phyloP scores from a whole-genome alignment of 352 stramenopile species.

The Phytophthora tentaculata region DNA sequence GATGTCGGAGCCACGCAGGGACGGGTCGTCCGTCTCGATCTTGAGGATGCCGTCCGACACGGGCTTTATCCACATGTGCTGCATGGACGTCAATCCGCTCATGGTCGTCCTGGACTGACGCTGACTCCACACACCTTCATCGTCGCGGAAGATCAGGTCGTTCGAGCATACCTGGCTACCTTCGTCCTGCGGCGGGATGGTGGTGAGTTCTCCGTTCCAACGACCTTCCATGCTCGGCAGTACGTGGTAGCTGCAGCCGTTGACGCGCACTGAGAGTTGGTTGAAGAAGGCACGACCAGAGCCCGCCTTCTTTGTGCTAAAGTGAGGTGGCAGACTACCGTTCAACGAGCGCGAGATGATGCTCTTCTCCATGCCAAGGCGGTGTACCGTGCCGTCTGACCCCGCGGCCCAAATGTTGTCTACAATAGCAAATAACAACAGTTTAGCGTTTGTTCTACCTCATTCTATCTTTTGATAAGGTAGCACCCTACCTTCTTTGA shows the following conservation, averaged over 20 bases:
- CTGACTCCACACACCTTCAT: constrained; percentile 89
- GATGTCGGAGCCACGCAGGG: constrained; percentile 78
- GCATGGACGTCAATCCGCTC: constrained; percentile 82
- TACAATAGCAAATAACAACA: constrained; percentile 5
- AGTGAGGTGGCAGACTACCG: constrained; percentile 53
- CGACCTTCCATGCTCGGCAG: constrained; percentile 86
- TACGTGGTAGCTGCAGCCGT: constrained; percentile 86
- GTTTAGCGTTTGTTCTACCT: constrained; percentile 14
- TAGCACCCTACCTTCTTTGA: constrained; percentile 55
- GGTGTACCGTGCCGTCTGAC: constrained; percentile 79
- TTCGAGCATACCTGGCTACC: constrained; percentile 89
- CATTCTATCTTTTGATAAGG: not conserved
- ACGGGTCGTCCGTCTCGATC: constrained; percentile 86
- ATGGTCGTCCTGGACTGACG: constrained; percentile 87
- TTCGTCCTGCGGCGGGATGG: constrained; percentile 76
- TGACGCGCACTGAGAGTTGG: constrained; percentile 86
- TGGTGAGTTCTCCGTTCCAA: constrained; percentile 85
- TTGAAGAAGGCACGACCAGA: constrained; percentile 83
- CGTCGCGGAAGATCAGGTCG: constrained; percentile 82
- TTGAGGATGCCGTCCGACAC: constrained; percentile 89
- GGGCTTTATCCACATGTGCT: constrained; percentile 90
- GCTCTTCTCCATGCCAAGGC: constrained; percentile 84
- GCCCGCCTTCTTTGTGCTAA: constrained; percentile 59
- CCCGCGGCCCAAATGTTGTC: constrained; percentile 89
- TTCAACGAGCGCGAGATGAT: constrained; percentile 75